Evolutionary conservation across 805 yeast genomes (phyloP).

Genomic region (Ogataea kodamae): DNA sequence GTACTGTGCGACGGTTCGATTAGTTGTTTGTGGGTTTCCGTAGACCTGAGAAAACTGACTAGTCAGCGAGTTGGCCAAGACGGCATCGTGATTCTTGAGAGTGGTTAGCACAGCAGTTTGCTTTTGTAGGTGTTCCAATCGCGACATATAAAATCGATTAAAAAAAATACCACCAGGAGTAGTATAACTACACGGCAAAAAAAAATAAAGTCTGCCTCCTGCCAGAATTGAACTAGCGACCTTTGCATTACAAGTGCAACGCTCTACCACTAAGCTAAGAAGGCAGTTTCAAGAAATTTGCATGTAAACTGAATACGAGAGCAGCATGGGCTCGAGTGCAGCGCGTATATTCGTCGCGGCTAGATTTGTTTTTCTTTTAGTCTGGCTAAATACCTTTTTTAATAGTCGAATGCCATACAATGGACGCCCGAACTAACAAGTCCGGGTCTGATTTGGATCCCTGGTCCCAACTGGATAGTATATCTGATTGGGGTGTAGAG

Average conservation of each 20-base stretch:
- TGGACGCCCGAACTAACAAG: conserved; percentile 8
- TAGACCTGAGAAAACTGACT: conserved; percentile 18
- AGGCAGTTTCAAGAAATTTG: conserved; percentile 45
- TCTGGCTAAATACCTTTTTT: background rate
- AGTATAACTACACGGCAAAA: conserved; percentile 5
- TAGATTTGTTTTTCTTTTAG: conserved; percentile 7
- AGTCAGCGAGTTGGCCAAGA: conserved; percentile 17
- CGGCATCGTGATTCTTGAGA: conserved; percentile 18
- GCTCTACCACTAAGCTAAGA: conserved; percentile 99
- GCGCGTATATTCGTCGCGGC: too few species aligned
- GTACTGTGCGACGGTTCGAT: conserved; percentile 15
- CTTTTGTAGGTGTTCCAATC: conserved; percentile 12
- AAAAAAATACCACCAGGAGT: too few species aligned
- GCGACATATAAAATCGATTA: too few species aligned
- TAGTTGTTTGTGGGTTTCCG: conserved; percentile 1
- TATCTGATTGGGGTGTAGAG: conserved; percentile 26
- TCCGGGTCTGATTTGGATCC: conserved; percentile 2
- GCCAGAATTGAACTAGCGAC: conserved; percentile 94
- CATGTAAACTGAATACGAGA: background rate
- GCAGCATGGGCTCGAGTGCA: too few species aligned
- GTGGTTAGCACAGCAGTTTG: conserved; percentile 16
- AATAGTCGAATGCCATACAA: background rate
- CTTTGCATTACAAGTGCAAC: conserved; percentile 99
- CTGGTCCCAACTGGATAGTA: conserved; percentile 5
- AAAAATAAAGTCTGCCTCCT: conserved; percentile 49